Evolutionary conservation across 2,329 filamentous ascomycete species (phyloP).

Genomic region (Microcyclosporella mali): DNA sequence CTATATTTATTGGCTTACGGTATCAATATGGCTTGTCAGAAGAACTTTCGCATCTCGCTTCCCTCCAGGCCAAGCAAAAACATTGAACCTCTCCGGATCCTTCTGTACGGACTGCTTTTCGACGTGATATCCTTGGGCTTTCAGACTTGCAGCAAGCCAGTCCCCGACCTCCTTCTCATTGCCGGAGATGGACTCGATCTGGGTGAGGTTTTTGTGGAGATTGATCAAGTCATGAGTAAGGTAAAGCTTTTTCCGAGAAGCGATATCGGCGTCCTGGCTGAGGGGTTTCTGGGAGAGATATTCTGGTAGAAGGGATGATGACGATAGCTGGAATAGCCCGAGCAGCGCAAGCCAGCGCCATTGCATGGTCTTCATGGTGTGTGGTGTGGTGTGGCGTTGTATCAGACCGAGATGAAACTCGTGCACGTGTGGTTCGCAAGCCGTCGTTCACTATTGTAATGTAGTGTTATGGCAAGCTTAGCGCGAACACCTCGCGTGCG

Average conservation of each 20-base stretch:
- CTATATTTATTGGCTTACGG: slow-evolving; percentile 36
- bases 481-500: background rate
- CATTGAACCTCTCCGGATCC: slow-evolving; percentile 58
- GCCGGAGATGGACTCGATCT: slow-evolving; percentile 64
- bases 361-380: slow-evolving; percentile 3
- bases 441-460: background rate
- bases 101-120: slow-evolving; percentile 50
- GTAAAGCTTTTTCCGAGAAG: slow-evolving; percentile 14
- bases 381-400: background rate
- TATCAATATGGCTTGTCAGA: slow-evolving; percentile 79
- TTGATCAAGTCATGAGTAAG: slow-evolving; percentile 52
- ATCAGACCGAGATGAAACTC: too few species aligned
- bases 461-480: background rate
- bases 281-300: slow-evolving; percentile 10
- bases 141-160: slow-evolving; percentile 63
- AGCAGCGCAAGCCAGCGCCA: slow-evolving; percentile 3
- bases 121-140: slow-evolving; percentile 54
- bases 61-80: slow-evolving; percentile 59
- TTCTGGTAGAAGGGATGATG: slow-evolving; percentile 5
- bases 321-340: slow-evolving; percentile 1
- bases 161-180: slow-evolving; percentile 63
- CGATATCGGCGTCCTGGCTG: background rate
- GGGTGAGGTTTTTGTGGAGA: slow-evolving; percentile 69
- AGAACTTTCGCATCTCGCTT: slow-evolving; percentile 53
- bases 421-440: background rate